These are phyloP conservation scores for Alternaria ethzedia DNA, from an alignment of 2,329 filamentous ascomycete species.

Conservation along the genomic window DNA sequence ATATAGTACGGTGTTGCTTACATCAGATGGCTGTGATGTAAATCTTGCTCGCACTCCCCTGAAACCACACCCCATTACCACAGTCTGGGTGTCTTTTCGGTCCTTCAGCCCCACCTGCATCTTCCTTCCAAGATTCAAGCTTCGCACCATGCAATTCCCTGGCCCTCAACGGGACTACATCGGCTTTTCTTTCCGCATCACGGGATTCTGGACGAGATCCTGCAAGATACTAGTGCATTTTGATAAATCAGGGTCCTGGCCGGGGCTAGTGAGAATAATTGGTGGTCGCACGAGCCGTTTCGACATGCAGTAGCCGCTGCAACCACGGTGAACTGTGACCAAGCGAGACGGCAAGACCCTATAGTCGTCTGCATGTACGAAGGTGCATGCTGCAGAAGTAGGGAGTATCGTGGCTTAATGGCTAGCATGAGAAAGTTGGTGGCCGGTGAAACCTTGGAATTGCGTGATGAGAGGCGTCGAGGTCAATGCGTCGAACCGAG, in stretches of 20 bases:
- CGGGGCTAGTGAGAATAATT: not conserved
- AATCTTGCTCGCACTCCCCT: not conserved
- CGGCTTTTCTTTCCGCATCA: slow-evolving; percentile 2
- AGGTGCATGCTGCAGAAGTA: not conserved
- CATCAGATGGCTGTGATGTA: not conserved
- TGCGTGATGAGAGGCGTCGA: not conserved
- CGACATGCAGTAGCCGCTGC: not conserved
- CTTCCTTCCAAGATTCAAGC: not conserved
- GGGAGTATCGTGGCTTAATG: not conserved
- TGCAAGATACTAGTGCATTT: slow-evolving; percentile 14
- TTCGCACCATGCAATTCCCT: not conserved
- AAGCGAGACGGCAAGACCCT: not conserved
- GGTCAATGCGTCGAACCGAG: not conserved
- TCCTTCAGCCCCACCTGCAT: not conserved
- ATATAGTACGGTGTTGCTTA: not conserved
- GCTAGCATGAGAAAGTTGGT: not conserved
- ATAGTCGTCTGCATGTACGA: not conserved
- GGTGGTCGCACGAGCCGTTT: not conserved
- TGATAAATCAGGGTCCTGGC: not conserved
- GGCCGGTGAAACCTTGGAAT: not conserved
- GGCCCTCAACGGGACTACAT: not conserved
- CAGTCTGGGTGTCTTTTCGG: not conserved
- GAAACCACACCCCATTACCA: not conserved
- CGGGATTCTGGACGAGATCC: slow-evolving; percentile 1
- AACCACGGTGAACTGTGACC: slow-evolving; percentile 3